phyloP scores from a whole-genome alignment of 495 filamentous ascomycete genomes.

The Penicillium macrosclerotiorum region DNA sequence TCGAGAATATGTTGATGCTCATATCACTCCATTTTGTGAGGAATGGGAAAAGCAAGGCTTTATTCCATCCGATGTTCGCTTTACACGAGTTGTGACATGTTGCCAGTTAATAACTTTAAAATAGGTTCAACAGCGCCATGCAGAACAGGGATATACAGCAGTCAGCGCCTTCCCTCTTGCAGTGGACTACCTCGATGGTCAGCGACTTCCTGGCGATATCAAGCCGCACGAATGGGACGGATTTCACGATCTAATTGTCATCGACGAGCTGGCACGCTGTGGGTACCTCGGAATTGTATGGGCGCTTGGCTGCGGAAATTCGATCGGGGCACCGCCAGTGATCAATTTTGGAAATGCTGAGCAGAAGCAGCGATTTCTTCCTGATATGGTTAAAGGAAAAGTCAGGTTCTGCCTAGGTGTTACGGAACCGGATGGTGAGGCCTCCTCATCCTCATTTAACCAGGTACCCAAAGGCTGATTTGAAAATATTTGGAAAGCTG shows the following conservation, averaged over 20 bases:
- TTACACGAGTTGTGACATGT: not conserved
- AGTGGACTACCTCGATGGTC: slow-evolving; percentile 13
- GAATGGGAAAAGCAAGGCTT: slow-evolving; percentile 28
- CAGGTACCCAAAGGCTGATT: not conserved
- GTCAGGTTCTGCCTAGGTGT: slow-evolving; percentile 48
- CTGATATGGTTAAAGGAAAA: slow-evolving; percentile 37
- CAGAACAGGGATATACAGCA: slow-evolving; percentile 24
- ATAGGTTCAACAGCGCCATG: slow-evolving; percentile 19
- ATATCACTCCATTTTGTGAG: slow-evolving; percentile 40
- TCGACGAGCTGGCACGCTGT: slow-evolving; percentile 41
- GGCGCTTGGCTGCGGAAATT: slow-evolving; percentile 42
- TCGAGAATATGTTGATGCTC: slow-evolving; percentile 62
- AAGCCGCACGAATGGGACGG: slow-evolving; percentile 35
- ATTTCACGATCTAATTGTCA: slow-evolving; percentile 40
- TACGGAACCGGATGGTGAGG: slow-evolving; percentile 45
- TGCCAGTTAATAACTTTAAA: not conserved
- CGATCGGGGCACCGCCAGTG: slow-evolving; percentile 47
- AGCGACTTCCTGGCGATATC: slow-evolving; percentile 32
- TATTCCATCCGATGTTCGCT: slow-evolving; percentile 22
- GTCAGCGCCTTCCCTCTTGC: slow-evolving; percentile 20
- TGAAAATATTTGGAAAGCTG: slow-evolving; percentile 13
- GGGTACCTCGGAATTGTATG: slow-evolving; percentile 38
- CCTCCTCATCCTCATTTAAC: not conserved
- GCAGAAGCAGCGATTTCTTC: slow-evolving; percentile 43
- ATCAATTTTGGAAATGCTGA: slow-evolving; percentile 44